These are phyloP conservation scores for Bassia scoparia DNA, from an alignment of 148 eudicot genomes.

Conservation along the genomic window DNA sequence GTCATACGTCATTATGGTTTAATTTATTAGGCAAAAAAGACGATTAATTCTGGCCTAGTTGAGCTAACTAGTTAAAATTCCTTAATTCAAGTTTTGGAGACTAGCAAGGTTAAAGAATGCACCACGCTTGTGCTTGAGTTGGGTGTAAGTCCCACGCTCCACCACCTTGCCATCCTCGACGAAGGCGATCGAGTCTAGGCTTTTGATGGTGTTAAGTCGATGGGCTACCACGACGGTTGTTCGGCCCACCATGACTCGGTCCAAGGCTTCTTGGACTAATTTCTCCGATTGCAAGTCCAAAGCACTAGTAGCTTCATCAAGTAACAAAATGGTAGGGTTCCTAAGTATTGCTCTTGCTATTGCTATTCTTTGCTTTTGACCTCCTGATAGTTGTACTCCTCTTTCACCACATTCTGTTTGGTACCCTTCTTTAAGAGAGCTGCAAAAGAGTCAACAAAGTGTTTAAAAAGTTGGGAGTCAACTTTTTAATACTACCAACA, in stretches of 20 bases:
- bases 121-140: slow-evolving; percentile 64
- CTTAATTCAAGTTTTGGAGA: slow-evolving; percentile 40
- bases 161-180: slow-evolving; percentile 69
- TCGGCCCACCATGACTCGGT: slow-evolving; percentile 68
- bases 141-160: slow-evolving; percentile 57
- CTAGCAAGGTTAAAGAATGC: slow-evolving; percentile 77
- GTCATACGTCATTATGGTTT: background rate
- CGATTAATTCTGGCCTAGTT: background rate
- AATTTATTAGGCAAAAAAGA: background rate
- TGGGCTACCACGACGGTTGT: slow-evolving; percentile 88
- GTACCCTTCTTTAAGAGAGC: slow-evolving; percentile 72
- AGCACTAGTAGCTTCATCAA: slow-evolving; percentile 92
- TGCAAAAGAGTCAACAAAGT: slow-evolving; percentile 22
- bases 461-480: too few species aligned
- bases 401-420: slow-evolving; percentile 85
- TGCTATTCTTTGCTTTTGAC: slow-evolving; percentile 77
- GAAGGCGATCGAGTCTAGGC: slow-evolving; percentile 59
- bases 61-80: background rate
- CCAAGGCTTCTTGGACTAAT: slow-evolving; percentile 75
- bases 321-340: slow-evolving; percentile 56
- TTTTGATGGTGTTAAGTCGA: slow-evolving; percentile 73
- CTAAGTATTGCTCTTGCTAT: slow-evolving; percentile 86
- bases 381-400: slow-evolving; percentile 83
- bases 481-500: too few species aligned
- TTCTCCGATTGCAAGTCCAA: slow-evolving; percentile 80